Base-by-base conservation (phyloP, 257 asterid species). In the Thymus quinquecostatus region DNA sequence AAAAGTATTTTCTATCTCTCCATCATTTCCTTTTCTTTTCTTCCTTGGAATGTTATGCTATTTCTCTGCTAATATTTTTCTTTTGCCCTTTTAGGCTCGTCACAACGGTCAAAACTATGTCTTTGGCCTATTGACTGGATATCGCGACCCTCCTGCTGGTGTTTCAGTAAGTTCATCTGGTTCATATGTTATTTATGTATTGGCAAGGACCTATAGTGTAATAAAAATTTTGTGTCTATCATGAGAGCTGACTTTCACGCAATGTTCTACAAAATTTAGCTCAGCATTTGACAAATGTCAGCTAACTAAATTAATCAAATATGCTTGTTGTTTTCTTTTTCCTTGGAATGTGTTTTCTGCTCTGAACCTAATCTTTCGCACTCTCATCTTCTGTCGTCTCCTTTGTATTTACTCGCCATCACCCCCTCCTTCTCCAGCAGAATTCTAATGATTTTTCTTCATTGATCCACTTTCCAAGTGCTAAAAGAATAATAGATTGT, bases 131-230 rank as follows among this genome's bases (percentile, higher is more conserved):
- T 71, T 86, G 40, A 86, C 91, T 45, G 91, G 91, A 48, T 86
- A 86, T 56, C 91, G 68, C 49, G 91, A 86, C 66, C 91, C 91
- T 67, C 91, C 91, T 71, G 91, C 91, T 70, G 92, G 92, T 49
- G 69, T 86, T 65, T 79, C 89, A 3, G 92, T 86, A 76, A 84
- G 88, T 80, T 70, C 51, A 50, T 63, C 66, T 60, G 55, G 3
- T 47, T 29, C 11, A 10, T 59, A n/a, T 59, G 29, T 59, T 4
- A n/a, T 34, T 48, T 21, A 34, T 36, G 50, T 21, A 21, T 14
- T 10, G 49, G 43, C 44, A 33, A 28, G 54, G 50, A 63, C 10
- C 60, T 12, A 5, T 72, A 3, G 53, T 29, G 30, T 33, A 4
- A 53, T 43, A 27, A 41, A 61, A 10, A 13, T 4, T 34, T 71